A percentile compares a stretch with the other conserved stretches of the same genome.
Conservation (phyloP, 2,329 filamentous ascomycete species). For the Penicillium brasilianum region DNA sequence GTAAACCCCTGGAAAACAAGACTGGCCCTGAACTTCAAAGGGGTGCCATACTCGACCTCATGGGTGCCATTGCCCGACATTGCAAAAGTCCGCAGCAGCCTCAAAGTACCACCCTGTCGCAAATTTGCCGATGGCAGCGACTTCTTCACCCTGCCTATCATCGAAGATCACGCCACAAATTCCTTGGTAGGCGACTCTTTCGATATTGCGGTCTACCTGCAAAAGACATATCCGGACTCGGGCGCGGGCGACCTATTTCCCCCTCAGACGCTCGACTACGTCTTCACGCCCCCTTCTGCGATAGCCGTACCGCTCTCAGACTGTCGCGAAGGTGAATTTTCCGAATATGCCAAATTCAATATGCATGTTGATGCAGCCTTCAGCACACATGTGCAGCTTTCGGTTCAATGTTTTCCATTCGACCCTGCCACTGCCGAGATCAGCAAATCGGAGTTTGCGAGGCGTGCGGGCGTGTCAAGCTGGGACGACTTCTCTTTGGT, state of each 20-base stretch:
- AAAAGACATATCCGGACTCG: constrained; percentile 56
- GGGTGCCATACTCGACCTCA: constrained; percentile 52
- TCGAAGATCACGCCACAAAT: constrained; percentile 53
- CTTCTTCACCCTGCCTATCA: constrained; percentile 65
- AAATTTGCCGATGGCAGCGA: constrained; percentile 62
- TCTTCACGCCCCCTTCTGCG: constrained; percentile 34
- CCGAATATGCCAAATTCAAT: constrained; percentile 59
- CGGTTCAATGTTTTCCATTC: constrained; percentile 53
- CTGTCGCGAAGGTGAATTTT: constrained; percentile 30
- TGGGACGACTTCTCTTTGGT: constrained; percentile 48
- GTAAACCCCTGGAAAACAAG: constrained; percentile 61
- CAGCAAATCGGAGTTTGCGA: constrained; percentile 55
- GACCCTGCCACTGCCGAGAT: constrained; percentile 55
- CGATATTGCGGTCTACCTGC: constrained; percentile 67
- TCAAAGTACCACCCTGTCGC: constrained; percentile 57
- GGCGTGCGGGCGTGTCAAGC: constrained; percentile 50
- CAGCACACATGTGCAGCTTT: constrained; percentile 51
- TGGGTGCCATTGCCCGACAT: constrained; percentile 63
- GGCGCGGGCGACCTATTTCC: constrained; percentile 57
- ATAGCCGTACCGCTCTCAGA: constrained; percentile 50
- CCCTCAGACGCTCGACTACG: constrained; percentile 48
- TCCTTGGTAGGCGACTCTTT: constrained; percentile 64
- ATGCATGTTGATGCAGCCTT: constrained; percentile 61
- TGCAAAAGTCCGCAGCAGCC: constrained; percentile 51
- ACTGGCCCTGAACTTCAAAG: constrained; percentile 57